These are phyloP conservation scores for Rhynchospora tenuis DNA, from an alignment of 176 grass and related monocot species.

Conservation along the genomic window DNA sequence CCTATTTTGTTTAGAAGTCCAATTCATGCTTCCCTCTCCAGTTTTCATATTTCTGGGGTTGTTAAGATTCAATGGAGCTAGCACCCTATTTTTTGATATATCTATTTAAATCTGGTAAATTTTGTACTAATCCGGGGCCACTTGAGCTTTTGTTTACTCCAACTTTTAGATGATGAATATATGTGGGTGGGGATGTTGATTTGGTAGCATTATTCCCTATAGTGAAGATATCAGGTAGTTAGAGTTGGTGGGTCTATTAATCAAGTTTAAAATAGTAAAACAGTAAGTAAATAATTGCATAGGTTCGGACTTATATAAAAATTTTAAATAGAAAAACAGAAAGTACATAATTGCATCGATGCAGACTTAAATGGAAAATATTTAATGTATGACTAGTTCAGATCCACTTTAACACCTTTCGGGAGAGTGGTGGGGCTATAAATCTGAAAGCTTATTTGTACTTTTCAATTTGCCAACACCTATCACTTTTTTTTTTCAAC, in stretches of 20 bases:
- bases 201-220: slow-evolving; percentile 27
- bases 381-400: slow-evolving; percentile 21
- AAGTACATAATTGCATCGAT: slow-evolving; percentile 2
- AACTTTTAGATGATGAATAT: background rate
- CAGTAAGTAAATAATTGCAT: background rate
- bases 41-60: background rate
- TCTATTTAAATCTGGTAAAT: background rate
- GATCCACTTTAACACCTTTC: slow-evolving; percentile 13
- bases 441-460: slow-evolving; percentile 6
- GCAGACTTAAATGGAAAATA: slow-evolving; percentile 13
- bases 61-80: too few species aligned
- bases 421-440: background rate
- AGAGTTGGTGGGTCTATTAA: slow-evolving; percentile 20
- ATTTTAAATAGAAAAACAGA: background rate
- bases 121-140: background rate
- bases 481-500: background rate
- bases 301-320: background rate
- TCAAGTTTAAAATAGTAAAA: background rate
- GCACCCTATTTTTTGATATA: background rate
- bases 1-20: background rate
- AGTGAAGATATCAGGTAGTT: slow-evolving; percentile 17
- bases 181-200: slow-evolving; percentile 10
- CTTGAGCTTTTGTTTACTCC: background rate
- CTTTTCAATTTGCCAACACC: slow-evolving; percentile 7
- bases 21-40: background rate